Evolutionary conservation across 179 eudicot genomes (phyloP).

Genomic region (Beta lomatogona): DNA sequence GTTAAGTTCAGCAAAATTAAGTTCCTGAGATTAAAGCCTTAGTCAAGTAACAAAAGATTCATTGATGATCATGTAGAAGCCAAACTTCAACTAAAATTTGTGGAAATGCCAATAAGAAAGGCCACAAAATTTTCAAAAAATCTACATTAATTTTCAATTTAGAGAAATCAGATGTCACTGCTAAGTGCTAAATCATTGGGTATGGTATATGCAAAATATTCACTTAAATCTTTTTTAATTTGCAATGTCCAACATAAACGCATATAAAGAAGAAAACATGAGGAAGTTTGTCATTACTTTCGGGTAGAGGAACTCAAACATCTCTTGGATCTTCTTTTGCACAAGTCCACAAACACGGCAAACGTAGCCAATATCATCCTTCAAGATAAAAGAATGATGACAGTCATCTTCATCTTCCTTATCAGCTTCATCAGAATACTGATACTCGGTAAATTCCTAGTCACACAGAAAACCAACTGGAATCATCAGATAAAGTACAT

Average conservation of each 20-base stretch:
- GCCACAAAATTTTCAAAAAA: not conserved
- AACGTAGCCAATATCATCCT: conserved; percentile 86
- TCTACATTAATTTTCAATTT: not conserved
- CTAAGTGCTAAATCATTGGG: not conserved
- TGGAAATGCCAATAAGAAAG: not conserved
- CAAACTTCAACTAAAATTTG: not conserved
- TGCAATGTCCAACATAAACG: not conserved
- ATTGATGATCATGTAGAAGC: too few relatives aligned
- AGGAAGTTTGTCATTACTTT: conserved; percentile 52
- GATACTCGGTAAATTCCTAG: conserved; percentile 54
- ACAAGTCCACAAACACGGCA: conserved; percentile 93
- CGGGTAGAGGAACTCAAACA: conserved; percentile 63
- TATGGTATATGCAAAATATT: not conserved
- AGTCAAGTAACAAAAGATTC: too few relatives aligned
- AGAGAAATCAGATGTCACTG: not conserved
- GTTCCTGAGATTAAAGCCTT: too few relatives aligned
- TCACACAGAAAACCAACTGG: conserved; percentile 7
- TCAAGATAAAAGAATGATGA: conserved; percentile 73
- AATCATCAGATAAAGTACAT: not conserved
- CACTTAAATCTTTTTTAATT: not conserved
- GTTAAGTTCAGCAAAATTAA: too few relatives aligned
- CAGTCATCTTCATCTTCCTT: conserved; percentile 59
- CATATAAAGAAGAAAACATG: not conserved
- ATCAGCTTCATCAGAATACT: conserved; percentile 32
- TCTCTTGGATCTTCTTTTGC: conserved; percentile 63